phyloP scores from a whole-genome alignment of 768 basidiomycete species.

The Panaeolus papilionaceus region DNA sequence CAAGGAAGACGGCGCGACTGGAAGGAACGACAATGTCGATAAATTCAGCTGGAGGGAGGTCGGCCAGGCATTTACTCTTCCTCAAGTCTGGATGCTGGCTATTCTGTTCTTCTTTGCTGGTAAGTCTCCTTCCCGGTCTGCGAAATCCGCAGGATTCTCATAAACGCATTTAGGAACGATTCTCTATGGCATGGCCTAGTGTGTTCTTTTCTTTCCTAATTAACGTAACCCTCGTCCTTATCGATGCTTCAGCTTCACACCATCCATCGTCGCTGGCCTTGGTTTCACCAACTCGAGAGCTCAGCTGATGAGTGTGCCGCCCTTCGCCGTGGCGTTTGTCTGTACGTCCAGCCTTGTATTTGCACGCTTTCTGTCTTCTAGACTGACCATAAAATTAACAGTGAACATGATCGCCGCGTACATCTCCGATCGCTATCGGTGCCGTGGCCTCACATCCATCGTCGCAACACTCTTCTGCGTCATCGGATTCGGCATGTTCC shows the following conservation, averaged over 20 bases:
- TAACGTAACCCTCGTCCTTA: constrained; percentile 2
- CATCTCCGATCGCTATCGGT: constrained; percentile 58
- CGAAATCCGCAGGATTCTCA: constrained; percentile 6
- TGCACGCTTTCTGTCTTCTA: not conserved
- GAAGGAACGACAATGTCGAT: constrained; percentile 42
- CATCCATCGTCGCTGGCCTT: constrained; percentile 70
- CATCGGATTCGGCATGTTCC: constrained; percentile 62
- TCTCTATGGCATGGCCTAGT: constrained; percentile 58
- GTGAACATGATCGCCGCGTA: constrained; percentile 45
- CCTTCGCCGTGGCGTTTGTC: constrained; percentile 56
- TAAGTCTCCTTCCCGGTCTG: constrained; percentile 23
- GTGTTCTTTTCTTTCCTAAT: constrained; percentile 26
- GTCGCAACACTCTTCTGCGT: constrained; percentile 48
- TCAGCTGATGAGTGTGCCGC: constrained; percentile 69
- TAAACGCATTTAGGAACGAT: constrained; percentile 40
- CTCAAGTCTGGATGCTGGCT: constrained; percentile 60
- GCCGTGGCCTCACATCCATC: constrained; percentile 54
- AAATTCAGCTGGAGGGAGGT: constrained; percentile 66
- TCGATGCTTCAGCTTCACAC: constrained; percentile 58
- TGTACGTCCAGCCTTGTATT: constrained; percentile 37
- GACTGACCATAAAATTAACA: constrained; percentile 19
- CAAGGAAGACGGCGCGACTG: constrained; percentile 47
- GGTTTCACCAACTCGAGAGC: constrained; percentile 60
- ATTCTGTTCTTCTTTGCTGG: constrained; percentile 61
- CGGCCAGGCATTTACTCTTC: constrained; percentile 48